Evolutionary conservation across 2,329 filamentous ascomycete genomes (phyloP), one percentile per base, ranked within the genome.

Genomic region (Penicillium nordicum): DNA sequence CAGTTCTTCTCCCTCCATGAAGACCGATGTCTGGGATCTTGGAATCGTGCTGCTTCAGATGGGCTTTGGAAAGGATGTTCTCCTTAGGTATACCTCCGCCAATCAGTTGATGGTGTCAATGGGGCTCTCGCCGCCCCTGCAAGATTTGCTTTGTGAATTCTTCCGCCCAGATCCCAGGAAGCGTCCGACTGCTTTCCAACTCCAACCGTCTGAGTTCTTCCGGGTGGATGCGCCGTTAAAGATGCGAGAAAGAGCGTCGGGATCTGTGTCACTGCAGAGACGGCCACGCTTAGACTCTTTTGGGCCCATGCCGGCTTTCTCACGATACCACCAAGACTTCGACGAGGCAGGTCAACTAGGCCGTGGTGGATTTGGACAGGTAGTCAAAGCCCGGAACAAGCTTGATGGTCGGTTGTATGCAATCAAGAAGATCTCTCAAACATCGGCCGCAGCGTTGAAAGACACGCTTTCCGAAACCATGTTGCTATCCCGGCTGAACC

Each of bases 11-110:
- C 72, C 72, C 50, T 88, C 72, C 80, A 88, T 75, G 66, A 96
- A 96, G 72, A 90, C 91, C 0, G 94, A 97, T 71, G 84, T 97
- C 9, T 99, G 94, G 94, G 90, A 97, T 63, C 86, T 99, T 66
- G 94, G 94, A 5, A 85, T 97, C 30, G 84, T 97, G 5, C 89
- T 97, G 65, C 74, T 96, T 38, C 93, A 99, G 71, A 97, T 97
- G 91, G 83, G 94, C 4, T 93, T 97, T 71, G 94, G 94, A 2
- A 80, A 91, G 34, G 85, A 91, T 62, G 84, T 91, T 7, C 80
- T 88, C 18, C 82, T 88, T 57, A 88, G 87, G 57, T 93, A 94
- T 72, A 86, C 87, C 16, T 95, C 91, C 0, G 92, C 93, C 1
- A 84, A 83, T 55, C 84, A 85, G 41, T 75, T 96, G 50, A 86